Evolutionary conservation across 352 stramenopile species (phyloP), one percentile per base, ranked within the genome.

Genomic region (Globisporangium alternatum): DNA sequence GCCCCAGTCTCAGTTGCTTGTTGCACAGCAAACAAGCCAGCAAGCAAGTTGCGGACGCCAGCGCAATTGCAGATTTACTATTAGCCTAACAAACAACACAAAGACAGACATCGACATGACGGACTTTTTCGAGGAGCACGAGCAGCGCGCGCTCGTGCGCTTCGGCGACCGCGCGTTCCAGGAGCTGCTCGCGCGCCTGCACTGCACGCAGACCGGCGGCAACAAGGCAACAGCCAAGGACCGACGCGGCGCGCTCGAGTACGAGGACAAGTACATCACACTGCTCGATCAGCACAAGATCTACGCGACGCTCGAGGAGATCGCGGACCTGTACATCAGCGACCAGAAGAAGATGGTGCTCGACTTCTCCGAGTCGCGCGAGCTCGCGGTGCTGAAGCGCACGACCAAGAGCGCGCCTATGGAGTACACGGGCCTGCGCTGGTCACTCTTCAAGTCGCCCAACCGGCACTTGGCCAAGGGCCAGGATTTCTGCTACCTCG

Each of bases 401-500:
- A 64, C 72, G 28, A 85, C 60, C 2, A 48, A 55, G 25, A 28
- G 69, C 21, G 57, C 68, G 19, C 77, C 81, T 19, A 75, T 86
- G 45, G 74, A 83, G 64, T 85, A 80, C 67, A 82, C 72, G 30
- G 81, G 80, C 62, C 62, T 93, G 48, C 77, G 82, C n/a, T 91
- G 82, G 81, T 88, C 83, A 59, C 72, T 86, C 5, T 82, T 83
- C 65, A 78, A 83, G 51, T 84, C 79, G 10, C 84, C 84, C 7
- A 82, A 73, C 63, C 77, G 71, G 12, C 56, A 76, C 4, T 45
- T 93, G 0, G 81, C 80, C 28, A 82, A 77, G 10, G 78, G 78
- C 44, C 84, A 88, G 63, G 84, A 93, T 62, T 90, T 90, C 60
- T 91, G 81, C 64, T 89, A 90, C 65, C 62, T 93, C 9, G 82